A percentile compares a stretch with the other conserved stretches of the same genome.
These are phyloP conservation scores for Mycena citricolor DNA, from an alignment of 1,284 basidiomycete species.

Conservation along the genomic window DNA sequence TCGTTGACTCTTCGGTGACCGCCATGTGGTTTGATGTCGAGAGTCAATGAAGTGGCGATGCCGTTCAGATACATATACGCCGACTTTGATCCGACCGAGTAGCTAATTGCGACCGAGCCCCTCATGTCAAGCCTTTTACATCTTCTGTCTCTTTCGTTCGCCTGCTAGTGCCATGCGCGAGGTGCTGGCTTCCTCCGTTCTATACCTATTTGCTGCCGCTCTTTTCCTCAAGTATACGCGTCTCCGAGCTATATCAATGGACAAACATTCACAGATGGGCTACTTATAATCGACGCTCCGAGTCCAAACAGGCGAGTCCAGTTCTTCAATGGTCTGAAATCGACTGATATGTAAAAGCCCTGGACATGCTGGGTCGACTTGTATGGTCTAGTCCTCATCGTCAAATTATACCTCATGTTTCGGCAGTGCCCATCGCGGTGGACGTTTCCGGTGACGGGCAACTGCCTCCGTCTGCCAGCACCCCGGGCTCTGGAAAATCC, in stretches of 20 bases:
- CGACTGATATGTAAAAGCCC: slow-evolving; percentile 20
- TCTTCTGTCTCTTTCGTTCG: slow-evolving; percentile 7
- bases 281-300: slow-evolving; percentile 51
- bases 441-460: slow-evolving; percentile 51
- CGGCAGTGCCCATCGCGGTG: slow-evolving; percentile 38
- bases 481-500: slow-evolving; percentile 37
- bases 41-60: neutral
- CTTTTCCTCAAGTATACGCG: no score
- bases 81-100: neutral
- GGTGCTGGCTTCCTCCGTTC: slow-evolving; percentile 18
- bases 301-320: slow-evolving; percentile 40
- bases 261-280: slow-evolving; percentile 45
- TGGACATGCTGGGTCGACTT: slow-evolving; percentile 24
- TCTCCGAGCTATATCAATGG: no score
- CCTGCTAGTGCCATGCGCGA: slow-evolving; percentile 10
- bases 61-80: neutral
- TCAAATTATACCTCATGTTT: neutral
- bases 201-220: slow-evolving; percentile 12
- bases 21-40: no score
- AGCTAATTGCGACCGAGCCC: neutral
- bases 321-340: neutral
- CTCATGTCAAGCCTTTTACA: no score
- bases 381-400: slow-evolving; percentile 1
- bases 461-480: slow-evolving; percentile 35
- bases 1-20: no score